Percentiles rank a stretch among this genome's conserved stretches.
phyloP scores from a whole-genome alignment of 1,284 basidiomycete species.

The Blastosporella zonata region DNA sequence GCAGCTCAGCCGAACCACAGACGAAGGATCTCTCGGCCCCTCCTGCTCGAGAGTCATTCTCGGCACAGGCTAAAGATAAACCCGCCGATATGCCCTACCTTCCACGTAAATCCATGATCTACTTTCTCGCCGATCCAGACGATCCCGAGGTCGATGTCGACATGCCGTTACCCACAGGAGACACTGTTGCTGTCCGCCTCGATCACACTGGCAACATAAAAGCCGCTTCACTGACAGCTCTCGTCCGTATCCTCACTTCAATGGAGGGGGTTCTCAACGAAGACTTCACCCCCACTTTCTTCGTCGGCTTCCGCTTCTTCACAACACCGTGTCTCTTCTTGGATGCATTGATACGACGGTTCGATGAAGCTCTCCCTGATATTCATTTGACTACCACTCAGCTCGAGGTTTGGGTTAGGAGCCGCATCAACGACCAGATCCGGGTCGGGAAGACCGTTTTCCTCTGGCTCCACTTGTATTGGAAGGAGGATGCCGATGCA shows the following conservation, averaged over 20 bases:
- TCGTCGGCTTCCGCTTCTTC: conserved; percentile 77
- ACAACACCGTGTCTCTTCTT: conserved; percentile 57
- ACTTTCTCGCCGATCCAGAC: conserved; percentile 26
- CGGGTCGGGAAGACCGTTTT: conserved; percentile 67
- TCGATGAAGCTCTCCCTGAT: conserved; percentile 38
- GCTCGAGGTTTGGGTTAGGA: conserved; percentile 45
- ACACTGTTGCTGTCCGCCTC: conserved; percentile 23
- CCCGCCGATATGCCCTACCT: conserved; percentile 19
- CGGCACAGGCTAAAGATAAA: conserved; percentile 1
- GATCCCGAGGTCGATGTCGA: conserved; percentile 26
- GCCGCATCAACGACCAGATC: conserved; percentile 55
- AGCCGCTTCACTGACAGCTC: conserved; percentile 39
- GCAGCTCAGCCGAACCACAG: too few relatives aligned
- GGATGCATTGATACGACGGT: conserved; percentile 56
- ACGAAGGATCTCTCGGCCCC: background rate
- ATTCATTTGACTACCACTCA: conserved; percentile 34
- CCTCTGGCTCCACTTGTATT: conserved; percentile 76
- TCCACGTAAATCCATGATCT: conserved; percentile 28
- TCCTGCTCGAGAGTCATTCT: conserved; percentile 5
- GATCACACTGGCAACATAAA: conserved; percentile 28
- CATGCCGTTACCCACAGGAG: conserved; percentile 27
- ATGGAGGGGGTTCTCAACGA: conserved; percentile 34
- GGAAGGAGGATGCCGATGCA: conserved; percentile 52
- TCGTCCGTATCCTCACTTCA: conserved; percentile 48
- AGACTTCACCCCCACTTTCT: conserved; percentile 54